Percentiles rank a stretch among this genome's conserved stretches.
phyloP scores from a whole-genome alignment of 2,329 filamentous ascomycete species.

The Fusarium gaditjirri region DNA sequence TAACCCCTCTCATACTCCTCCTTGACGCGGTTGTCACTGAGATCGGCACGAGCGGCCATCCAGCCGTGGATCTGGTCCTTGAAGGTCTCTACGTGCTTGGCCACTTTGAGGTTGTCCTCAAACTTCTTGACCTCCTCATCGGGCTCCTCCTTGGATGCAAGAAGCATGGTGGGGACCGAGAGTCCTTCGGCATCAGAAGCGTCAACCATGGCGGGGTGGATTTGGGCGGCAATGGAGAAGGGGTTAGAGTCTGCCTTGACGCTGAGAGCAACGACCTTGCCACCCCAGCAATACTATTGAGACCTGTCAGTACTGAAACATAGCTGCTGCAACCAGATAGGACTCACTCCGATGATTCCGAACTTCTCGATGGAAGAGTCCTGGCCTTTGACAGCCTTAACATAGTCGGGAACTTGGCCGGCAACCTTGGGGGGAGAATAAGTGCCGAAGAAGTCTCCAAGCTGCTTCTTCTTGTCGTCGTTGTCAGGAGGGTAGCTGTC shows the following conservation, averaged over 20 bases:
- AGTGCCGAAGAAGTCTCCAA: slow-evolving; percentile 68
- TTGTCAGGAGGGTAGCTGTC: slow-evolving; percentile 70
- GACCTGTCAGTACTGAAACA: neutral
- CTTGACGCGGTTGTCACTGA: slow-evolving; percentile 66
- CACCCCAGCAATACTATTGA: slow-evolving; percentile 74
- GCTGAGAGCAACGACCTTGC: slow-evolving; percentile 69
- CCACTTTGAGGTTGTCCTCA: slow-evolving; percentile 61
- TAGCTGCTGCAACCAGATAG: neutral
- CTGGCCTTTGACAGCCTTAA: slow-evolving; percentile 62
- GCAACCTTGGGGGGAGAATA: slow-evolving; percentile 60
- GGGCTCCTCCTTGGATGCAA: slow-evolving; percentile 74
- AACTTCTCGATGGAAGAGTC: slow-evolving; percentile 67
- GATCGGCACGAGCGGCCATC: slow-evolving; percentile 75
- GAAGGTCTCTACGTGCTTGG: slow-evolving; percentile 74
- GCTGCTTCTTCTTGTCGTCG: slow-evolving; percentile 69
- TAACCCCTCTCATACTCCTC: slow-evolving; percentile 72
- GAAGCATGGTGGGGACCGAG: slow-evolving; percentile 68
- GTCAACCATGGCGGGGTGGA: slow-evolving; percentile 73
- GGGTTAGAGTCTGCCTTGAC: slow-evolving; percentile 62
- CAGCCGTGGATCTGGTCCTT: slow-evolving; percentile 75
- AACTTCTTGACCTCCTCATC: slow-evolving; percentile 66
- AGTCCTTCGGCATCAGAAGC: slow-evolving; percentile 68
- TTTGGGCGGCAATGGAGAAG: slow-evolving; percentile 64
- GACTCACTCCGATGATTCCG: slow-evolving; percentile 68
- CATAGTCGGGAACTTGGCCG: slow-evolving; percentile 63